Percentiles rank a stretch among this genome's conserved stretches.
These are phyloP conservation scores for Erysimum pusillum DNA, from an alignment of 441 rosid genomes.

Conservation along the genomic window DNA sequence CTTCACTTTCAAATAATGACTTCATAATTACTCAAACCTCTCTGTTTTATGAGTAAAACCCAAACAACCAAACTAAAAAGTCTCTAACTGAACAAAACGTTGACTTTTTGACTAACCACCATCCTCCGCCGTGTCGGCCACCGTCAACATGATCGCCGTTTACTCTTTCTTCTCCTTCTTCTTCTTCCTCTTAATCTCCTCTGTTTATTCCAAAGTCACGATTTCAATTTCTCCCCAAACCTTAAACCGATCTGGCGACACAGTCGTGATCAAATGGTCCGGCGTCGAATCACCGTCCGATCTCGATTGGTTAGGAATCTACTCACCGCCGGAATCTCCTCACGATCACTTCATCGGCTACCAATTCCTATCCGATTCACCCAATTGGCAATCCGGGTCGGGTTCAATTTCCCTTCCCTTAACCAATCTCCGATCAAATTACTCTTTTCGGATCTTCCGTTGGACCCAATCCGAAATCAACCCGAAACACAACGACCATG, in stretches of 20 bases:
- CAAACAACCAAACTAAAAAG: slow-evolving; percentile 3
- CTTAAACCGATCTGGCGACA: slow-evolving; percentile 70
- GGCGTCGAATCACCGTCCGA: slow-evolving; percentile 73
- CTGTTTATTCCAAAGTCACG: slow-evolving; percentile 45
- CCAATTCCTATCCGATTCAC: slow-evolving; percentile 69
- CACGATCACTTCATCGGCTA: slow-evolving; percentile 80
- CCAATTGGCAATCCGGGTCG: slow-evolving; percentile 70
- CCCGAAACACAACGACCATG: slow-evolving; percentile 69
- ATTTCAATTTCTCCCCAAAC: slow-evolving; percentile 58
- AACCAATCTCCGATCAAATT: slow-evolving; percentile 73
- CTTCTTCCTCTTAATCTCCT: slow-evolving; percentile 26
- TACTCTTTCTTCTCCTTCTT: slow-evolving; percentile 43
- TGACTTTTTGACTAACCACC: slow-evolving; percentile 36
- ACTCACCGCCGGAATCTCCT: slow-evolving; percentile 78
- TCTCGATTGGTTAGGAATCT: slow-evolving; percentile 89
- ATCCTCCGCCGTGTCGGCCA: slow-evolving; percentile 9
- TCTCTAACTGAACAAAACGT: background rate
- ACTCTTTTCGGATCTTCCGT: slow-evolving; percentile 87
- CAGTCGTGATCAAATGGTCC: slow-evolving; percentile 72
- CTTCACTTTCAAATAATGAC: slow-evolving; percentile 29
- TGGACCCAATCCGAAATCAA: slow-evolving; percentile 82
- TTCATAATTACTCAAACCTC: slow-evolving; percentile 34
- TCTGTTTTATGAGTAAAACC: slow-evolving; percentile 1
- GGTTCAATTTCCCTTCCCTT: slow-evolving; percentile 76
- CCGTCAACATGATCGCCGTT: slow-evolving; percentile 46